Evolutionary conservation across 768 basidiomycete genomes (phyloP), one percentile per base, ranked within the genome.

Genomic region (Pleurotus cornucopiae): DNA sequence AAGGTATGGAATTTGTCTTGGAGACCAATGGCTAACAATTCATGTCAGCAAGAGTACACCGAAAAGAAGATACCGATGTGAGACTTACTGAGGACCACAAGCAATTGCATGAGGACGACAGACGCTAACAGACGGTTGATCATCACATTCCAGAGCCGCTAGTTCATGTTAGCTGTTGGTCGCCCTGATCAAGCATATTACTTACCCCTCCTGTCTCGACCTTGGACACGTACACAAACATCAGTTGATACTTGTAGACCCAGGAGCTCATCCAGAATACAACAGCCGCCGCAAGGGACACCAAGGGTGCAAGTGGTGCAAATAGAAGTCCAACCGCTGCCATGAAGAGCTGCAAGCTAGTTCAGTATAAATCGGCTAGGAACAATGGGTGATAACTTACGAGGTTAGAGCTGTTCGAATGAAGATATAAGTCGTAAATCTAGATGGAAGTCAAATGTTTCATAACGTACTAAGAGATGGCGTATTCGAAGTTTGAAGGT

Each of bases 211-310:
- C 93, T 18, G 83, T 87, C 71, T 95, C 93, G 13, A 88, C 84
- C 53, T 80, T 80, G 2, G 89, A 83, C 37, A 88, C 73, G 63
- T 80, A 90, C 43, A 91, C 88, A 66, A 89, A 94, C 78, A 93
- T 86, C 23, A 94, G 74, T 71, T 90, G 85, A 63, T 94, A 94
- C 70, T 94, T 94, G 76, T 90, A 91, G 16, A 87, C 84, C 75
- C 80, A 80, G 5, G 82, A 82, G 55, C 76, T 77, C 47, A 82
- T 70, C 86, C 89, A 93, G 67, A 90, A 89, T 21, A 91, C 85
- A 21, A 85, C 62, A 2, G 83, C 83, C 12, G 81, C 88, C 9
- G 84, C 87, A 38, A 89, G 73, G 6, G 80, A 76, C 11, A 95
- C 89, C 44, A 94, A 70, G 1, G 93, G 93, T 1, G 91, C 91